These are phyloP conservation scores for Lachancea sp. DNA, from an alignment of 805 yeast species.

Conservation along the genomic window DNA sequence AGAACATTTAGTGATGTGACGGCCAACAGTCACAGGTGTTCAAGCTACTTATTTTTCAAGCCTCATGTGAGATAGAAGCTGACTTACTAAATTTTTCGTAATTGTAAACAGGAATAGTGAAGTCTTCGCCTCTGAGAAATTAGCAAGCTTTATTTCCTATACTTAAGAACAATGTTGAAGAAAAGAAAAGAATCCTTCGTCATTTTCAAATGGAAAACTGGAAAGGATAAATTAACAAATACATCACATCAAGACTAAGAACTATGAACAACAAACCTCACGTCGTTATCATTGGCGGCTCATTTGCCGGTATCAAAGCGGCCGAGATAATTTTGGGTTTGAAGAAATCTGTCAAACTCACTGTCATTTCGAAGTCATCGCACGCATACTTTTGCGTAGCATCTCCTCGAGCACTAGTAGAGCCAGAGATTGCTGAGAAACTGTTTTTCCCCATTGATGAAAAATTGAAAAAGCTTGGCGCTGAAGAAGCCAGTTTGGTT, in stretches of 20 bases:
- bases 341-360: background rate
- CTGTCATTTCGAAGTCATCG: slow-evolving; percentile 2
- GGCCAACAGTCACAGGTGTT: too few relatives aligned
- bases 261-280: background rate
- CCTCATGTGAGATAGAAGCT: too few relatives aligned
- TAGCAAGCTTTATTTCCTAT: background rate
- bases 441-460: slow-evolving; percentile 3
- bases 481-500: background rate
- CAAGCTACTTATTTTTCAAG: too few relatives aligned
- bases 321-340: slow-evolving; percentile 1
- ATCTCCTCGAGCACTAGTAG: slow-evolving; percentile 2
- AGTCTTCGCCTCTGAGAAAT: too few relatives aligned
- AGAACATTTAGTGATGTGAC: too few relatives aligned
- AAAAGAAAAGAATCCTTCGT: background rate
- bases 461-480: background rate
- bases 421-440: slow-evolving; percentile 1
- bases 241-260: background rate
- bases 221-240: too few relatives aligned
- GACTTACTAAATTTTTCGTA: too few relatives aligned
- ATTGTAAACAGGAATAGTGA: too few relatives aligned
- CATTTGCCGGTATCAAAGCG: slow-evolving; percentile 5
- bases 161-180: background rate
- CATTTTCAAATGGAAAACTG: background rate
- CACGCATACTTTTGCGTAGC: slow-evolving; percentile 5
- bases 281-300: slow-evolving; percentile 5